phyloP scores from a whole-genome alignment of 176 grass and related monocot genomes.

The Lolium perenne region DNA sequence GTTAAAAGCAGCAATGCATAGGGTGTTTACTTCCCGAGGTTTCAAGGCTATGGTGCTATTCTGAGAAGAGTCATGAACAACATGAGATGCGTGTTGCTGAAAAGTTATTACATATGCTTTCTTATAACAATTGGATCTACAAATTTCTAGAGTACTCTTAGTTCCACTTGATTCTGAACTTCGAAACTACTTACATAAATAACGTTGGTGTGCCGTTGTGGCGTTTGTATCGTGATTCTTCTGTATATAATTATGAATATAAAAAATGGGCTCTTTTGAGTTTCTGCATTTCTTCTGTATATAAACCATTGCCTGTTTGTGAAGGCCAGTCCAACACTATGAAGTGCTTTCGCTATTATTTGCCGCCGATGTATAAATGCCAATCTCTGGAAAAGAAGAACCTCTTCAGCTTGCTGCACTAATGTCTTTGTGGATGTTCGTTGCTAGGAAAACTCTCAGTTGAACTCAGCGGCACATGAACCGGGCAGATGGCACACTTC shows the following conservation, averaged over 20 bases:
- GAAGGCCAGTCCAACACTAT: background rate
- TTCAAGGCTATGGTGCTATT: constrained; percentile 14
- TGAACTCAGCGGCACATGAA: too few relatives aligned
- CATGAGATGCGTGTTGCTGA: background rate
- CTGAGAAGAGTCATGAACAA: background rate
- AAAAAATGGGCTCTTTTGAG: background rate
- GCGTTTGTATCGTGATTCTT: constrained; percentile 33
- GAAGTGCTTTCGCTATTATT: background rate
- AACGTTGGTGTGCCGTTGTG: background rate
- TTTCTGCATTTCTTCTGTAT: constrained; percentile 20
- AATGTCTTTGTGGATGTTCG: too few relatives aligned
- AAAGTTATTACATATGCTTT: constrained; percentile 36
- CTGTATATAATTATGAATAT: constrained; percentile 26
- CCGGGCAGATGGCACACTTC: too few relatives aligned
- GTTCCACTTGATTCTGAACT: constrained; percentile 7
- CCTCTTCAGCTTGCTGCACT: too few relatives aligned
- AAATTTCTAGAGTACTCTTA: background rate
- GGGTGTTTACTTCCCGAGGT: constrained; percentile 36
- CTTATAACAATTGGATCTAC: background rate
- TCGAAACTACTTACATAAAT: constrained; percentile 11
- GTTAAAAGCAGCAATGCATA: constrained; percentile 12
- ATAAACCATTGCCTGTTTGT: background rate
- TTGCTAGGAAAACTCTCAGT: background rate
- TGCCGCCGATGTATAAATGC: background rate
- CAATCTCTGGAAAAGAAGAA: too few relatives aligned